A percentile compares a stretch with the other conserved stretches of the same genome.
Evolutionary conservation across 257 asterid genomes (phyloP).

Genomic region (Rauvolfia tetraphylla): DNA sequence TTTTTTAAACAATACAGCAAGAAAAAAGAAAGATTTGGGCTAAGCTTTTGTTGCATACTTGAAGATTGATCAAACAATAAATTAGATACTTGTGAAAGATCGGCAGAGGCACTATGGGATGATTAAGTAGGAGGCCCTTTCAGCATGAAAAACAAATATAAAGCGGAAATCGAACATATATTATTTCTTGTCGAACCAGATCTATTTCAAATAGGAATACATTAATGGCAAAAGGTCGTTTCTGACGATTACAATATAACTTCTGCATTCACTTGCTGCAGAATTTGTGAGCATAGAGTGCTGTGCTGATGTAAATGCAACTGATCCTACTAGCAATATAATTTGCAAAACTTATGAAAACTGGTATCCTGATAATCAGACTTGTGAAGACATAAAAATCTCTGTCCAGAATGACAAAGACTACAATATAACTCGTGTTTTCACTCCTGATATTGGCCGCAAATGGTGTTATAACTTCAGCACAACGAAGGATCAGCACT

Average conservation of each 20-base stretch:
- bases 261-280: constrained; percentile 20
- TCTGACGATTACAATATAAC: background rate
- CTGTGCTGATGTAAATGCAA: constrained; percentile 30
- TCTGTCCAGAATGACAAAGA: constrained; percentile 22
- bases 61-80: background rate
- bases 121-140: background rate
- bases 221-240: background rate
- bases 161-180: background rate
- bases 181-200: background rate
- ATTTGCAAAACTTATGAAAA: constrained; percentile 35
- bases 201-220: background rate
- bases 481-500: constrained; percentile 35
- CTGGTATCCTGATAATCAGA: constrained; percentile 39
- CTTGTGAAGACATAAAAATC: constrained; percentile 36
- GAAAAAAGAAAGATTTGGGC: background rate
- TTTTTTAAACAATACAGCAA: background rate
- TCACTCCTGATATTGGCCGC: constrained; percentile 28
- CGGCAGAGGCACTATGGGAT: background rate
- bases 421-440: constrained; percentile 33
- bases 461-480: constrained; percentile 55
- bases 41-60: background rate
- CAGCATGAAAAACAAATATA: background rate
- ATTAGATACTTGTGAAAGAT: background rate
- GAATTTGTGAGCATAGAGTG: constrained; percentile 50
- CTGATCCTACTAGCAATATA: constrained; percentile 29